Conservation (phyloP, 1,284 basidiomycete genomes). For the Nidula niveotomentosa region DNA sequence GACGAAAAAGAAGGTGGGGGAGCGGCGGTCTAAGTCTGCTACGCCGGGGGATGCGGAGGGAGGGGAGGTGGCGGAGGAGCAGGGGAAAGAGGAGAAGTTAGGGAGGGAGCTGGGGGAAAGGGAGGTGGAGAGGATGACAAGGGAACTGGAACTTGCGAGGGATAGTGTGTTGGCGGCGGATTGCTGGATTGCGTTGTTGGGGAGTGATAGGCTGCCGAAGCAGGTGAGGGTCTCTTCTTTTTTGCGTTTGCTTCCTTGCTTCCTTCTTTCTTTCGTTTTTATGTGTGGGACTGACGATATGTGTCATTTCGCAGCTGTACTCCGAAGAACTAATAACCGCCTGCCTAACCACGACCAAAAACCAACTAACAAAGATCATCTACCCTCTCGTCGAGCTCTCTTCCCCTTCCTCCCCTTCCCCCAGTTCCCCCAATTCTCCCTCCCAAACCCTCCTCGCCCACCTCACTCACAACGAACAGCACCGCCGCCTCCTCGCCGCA, state of each 20-base stretch:
- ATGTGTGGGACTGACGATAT: not conserved
- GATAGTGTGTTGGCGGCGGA: slow-evolving; percentile 82
- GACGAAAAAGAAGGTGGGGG: slow-evolving; percentile 35
- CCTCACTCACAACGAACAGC: slow-evolving; percentile 29
- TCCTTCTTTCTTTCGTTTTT: not conserved
- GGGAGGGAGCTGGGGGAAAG: slow-evolving; percentile 37
- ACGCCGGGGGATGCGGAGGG: slow-evolving; percentile 31
- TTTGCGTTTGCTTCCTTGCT: not conserved
- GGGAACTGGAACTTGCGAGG: slow-evolving; percentile 53
- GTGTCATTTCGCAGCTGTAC: slow-evolving; percentile 56
- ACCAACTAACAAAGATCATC: slow-evolving; percentile 76
- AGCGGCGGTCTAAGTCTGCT: slow-evolving; percentile 30
- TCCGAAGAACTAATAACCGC: slow-evolving; percentile 89
- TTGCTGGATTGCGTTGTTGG: slow-evolving; percentile 77
- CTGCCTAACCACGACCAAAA: slow-evolving; percentile 78
- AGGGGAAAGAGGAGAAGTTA: slow-evolving; percentile 21
- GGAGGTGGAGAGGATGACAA: slow-evolving; percentile 51
- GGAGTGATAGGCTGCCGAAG: slow-evolving; percentile 78
- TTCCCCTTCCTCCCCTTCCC: slow-evolving; percentile 10
- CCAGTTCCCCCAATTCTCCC: too few species aligned
- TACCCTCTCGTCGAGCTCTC: slow-evolving; percentile 87
- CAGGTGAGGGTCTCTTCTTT: slow-evolving; percentile 51
- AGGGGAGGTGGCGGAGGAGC: slow-evolving; percentile 24
- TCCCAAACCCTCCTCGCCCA: slow-evolving; percentile 29
- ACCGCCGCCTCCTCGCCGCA: slow-evolving; percentile 59